Conservation (phyloP, 2,329 filamentous ascomycete genomes). For the Beauveria pseudobassiana region DNA sequence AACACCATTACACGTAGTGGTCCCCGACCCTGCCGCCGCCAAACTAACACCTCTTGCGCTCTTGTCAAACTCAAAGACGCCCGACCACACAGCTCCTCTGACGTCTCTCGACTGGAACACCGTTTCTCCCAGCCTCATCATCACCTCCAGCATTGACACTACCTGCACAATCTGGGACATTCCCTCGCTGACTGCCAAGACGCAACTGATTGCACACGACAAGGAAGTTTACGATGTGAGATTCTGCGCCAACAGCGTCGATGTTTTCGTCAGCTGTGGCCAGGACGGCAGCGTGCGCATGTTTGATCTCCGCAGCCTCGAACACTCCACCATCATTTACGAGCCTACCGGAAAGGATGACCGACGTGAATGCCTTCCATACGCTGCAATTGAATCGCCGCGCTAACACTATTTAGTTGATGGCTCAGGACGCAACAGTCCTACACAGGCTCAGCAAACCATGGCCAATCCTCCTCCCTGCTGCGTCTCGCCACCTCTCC, state of each 20-base stretch:
- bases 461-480: conserved; percentile 68
- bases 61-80: conserved; percentile 95
- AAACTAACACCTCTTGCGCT: conserved; percentile 91
- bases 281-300: conserved; percentile 96
- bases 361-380: conserved; percentile 45
- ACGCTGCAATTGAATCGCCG: conserved; percentile 1
- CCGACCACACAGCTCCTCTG: conserved; percentile 92
- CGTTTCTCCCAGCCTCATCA: conserved; percentile 92
- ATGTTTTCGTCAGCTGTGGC: conserved; percentile 96
- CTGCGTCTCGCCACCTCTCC: conserved; percentile 82
- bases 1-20: conserved; percentile 60
- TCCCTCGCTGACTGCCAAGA: conserved; percentile 93
- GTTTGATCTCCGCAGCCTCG: conserved; percentile 93
- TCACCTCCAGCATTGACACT: conserved; percentile 97
- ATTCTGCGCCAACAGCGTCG: conserved; percentile 96
- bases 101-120: conserved; percentile 98
- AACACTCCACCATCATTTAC: conserved; percentile 98
- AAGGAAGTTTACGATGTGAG: conserved; percentile 98
- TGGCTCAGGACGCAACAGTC: conserved; percentile 59
- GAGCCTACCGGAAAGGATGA: conserved; percentile 87
- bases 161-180: conserved; percentile 99
- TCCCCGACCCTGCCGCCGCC: conserved; percentile 50
- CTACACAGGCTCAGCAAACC: conserved; percentile 69
- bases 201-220: conserved; percentile 95
- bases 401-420: conserved; percentile 33